A percentile compares a stretch with the other conserved stretches of the same genome.
Evolutionary conservation across 805 yeast species (phyloP).

Genomic region (Barnettozyma salicaria): DNA sequence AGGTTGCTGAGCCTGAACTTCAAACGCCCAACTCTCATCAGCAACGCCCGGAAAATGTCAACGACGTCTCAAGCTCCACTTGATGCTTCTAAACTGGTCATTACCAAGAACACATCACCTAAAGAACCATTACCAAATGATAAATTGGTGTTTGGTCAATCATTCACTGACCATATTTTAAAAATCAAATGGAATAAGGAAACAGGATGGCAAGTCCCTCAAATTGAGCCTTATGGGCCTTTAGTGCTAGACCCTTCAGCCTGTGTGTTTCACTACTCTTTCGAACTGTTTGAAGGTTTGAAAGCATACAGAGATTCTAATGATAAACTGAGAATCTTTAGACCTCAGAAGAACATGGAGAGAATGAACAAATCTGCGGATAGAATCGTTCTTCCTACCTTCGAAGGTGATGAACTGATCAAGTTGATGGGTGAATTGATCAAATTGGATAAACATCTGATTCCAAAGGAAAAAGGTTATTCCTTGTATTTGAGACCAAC

Average conservation of each 20-base stretch:
- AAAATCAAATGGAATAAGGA: slow-evolving; percentile 74
- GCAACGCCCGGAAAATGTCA: slow-evolving; percentile 7
- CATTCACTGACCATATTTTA: slow-evolving; percentile 86
- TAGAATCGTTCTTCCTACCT: slow-evolving; percentile 83
- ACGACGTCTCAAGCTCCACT: slow-evolving; percentile 32
- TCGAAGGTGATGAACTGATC: slow-evolving; percentile 71
- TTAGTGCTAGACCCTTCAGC: slow-evolving; percentile 79
- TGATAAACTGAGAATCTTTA: slow-evolving; percentile 72
- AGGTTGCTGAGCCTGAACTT: slow-evolving; percentile 4
- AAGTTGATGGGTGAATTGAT: slow-evolving; percentile 73
- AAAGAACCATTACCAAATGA: slow-evolving; percentile 54
- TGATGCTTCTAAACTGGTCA: slow-evolving; percentile 47
- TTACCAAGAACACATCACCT: slow-evolving; percentile 44
- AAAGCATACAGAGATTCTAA: slow-evolving; percentile 74
- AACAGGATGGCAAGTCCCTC: slow-evolving; percentile 85
- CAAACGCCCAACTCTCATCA: neutral
- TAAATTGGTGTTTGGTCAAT: slow-evolving; percentile 60
- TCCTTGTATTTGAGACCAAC: slow-evolving; percentile 93
- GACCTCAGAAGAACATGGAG: slow-evolving; percentile 87
- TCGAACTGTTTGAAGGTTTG: slow-evolving; percentile 92
- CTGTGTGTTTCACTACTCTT: slow-evolving; percentile 90
- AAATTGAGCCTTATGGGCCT: slow-evolving; percentile 78
- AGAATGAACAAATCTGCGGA: slow-evolving; percentile 87
- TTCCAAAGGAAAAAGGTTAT: slow-evolving; percentile 84
- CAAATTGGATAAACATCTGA: slow-evolving; percentile 65